These are phyloP conservation scores for Trichoderma asperelloides DNA, from an alignment of 495 filamentous ascomycete genomes.

Conservation along the genomic window DNA sequence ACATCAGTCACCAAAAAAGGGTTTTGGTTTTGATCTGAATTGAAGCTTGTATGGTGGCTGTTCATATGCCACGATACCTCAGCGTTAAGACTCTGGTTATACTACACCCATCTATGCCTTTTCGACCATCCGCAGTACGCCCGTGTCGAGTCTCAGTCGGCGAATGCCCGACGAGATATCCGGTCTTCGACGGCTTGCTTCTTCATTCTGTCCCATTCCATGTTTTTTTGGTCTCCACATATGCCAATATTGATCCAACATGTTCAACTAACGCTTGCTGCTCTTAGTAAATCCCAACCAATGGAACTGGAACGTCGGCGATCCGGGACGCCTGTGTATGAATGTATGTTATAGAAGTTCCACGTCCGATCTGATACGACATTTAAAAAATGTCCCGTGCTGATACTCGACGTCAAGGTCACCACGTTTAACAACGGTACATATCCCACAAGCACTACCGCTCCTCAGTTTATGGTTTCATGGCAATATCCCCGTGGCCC, in stretches of 20 bases:
- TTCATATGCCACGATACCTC: too few species aligned
- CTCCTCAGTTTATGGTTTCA: slow-evolving; percentile 28
- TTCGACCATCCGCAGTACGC: too few species aligned
- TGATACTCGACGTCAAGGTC: slow-evolving; percentile 8
- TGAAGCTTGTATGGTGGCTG: too few species aligned
- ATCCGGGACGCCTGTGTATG: background rate
- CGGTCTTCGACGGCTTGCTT: background rate
- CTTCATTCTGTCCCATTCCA: background rate
- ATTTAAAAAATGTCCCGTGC: background rate
- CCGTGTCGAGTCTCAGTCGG: too few species aligned
- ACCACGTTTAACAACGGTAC: slow-evolving; percentile 28
- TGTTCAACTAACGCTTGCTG: background rate
- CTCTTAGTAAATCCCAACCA: slow-evolving; percentile 8
- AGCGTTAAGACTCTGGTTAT: too few species aligned
- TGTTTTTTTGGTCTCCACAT: background rate
- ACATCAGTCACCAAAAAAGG: too few species aligned
- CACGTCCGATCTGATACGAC: background rate
- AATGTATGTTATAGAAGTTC: slow-evolving; percentile 12
- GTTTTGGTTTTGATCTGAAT: too few species aligned
- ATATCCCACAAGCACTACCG: slow-evolving; percentile 23
- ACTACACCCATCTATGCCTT: too few species aligned
- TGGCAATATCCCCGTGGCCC: slow-evolving; percentile 27
- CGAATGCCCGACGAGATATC: too few species aligned
- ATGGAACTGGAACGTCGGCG: slow-evolving; percentile 7
- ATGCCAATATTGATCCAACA: background rate